phyloP scores from a whole-genome alignment of 2,329 filamentous ascomycete species.

The Fusarium agapanthi region DNA sequence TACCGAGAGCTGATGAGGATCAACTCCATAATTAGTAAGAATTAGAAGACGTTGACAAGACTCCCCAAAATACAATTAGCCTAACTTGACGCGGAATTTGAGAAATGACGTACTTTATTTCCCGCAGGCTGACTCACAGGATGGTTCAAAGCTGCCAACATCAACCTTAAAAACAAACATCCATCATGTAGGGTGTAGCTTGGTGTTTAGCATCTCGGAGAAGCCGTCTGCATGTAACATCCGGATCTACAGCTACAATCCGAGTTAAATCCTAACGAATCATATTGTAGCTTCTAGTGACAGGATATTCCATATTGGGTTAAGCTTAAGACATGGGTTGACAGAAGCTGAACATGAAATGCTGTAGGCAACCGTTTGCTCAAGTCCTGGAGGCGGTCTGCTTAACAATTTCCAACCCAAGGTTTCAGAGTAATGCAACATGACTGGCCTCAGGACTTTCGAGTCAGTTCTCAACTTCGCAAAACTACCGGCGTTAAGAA shows the following conservation, averaged over 20 bases:
- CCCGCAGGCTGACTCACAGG: background rate
- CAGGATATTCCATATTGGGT: background rate
- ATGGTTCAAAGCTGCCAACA: background rate
- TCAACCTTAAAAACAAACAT: background rate
- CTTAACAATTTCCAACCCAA: constrained; percentile 35
- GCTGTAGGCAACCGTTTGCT: background rate
- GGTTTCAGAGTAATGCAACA: background rate
- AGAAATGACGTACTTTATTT: background rate
- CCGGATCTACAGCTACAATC: background rate
- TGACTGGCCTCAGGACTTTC: background rate
- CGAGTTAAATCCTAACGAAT: background rate
- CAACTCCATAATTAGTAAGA: background rate
- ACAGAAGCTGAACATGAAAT: background rate
- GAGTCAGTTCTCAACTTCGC: background rate
- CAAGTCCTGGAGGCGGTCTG: constrained; percentile 24
- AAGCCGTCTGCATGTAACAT: constrained; percentile 30
- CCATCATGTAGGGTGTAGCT: background rate
- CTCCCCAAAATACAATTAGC: background rate
- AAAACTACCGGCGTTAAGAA: background rate
- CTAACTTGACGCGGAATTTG: background rate
- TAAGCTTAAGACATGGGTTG: background rate
- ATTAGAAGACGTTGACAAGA: background rate
- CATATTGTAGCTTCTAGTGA: background rate
- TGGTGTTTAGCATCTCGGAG: constrained; percentile 1
- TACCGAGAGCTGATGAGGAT: background rate